Conservation (phyloP, 805 yeast genomes). For the Candida loeiensis region DNA sequence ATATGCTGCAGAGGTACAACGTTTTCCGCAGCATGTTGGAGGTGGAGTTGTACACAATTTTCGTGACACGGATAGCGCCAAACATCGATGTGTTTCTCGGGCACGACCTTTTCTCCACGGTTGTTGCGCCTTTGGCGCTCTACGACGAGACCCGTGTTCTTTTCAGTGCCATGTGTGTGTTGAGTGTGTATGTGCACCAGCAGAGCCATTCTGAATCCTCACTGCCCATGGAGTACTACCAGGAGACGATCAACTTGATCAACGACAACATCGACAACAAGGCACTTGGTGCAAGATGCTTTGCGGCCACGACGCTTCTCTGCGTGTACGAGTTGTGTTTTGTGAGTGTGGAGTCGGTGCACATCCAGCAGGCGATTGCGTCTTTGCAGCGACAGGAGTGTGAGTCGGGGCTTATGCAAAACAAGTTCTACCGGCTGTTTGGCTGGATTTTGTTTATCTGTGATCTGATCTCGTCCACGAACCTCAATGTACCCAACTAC, state of each 20-base stretch:
- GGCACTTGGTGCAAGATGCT: constrained; percentile 33
- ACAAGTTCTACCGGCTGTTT: constrained; percentile 25
- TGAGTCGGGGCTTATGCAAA: neutral
- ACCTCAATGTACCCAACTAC: constrained; percentile 29
- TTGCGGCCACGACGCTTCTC: constrained; percentile 34
- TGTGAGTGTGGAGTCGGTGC: constrained; percentile 14
- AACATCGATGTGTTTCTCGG: constrained; percentile 33
- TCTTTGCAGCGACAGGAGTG: neutral
- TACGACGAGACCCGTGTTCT: constrained; percentile 38
- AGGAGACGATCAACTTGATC: constrained; percentile 30
- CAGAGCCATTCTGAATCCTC: constrained; percentile 16
- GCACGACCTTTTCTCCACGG: constrained; percentile 24
- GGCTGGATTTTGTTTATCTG: constrained; percentile 36
- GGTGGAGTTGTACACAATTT: constrained; percentile 30
- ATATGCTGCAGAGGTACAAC: constrained; percentile 3
- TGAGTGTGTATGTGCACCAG: constrained; percentile 17
- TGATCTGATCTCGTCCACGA: constrained; percentile 34
- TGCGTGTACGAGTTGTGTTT: constrained; percentile 39
- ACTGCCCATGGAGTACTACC: constrained; percentile 36
- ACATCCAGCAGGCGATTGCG: constrained; percentile 36
- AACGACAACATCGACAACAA: constrained; percentile 27
- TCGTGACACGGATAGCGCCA: constrained; percentile 25
- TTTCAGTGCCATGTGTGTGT: constrained; percentile 33
- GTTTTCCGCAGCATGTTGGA: constrained; percentile 1
- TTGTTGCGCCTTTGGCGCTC: constrained; percentile 35